Conservation (phyloP, 306 rosid species). For the Vigna mungo region DNA sequence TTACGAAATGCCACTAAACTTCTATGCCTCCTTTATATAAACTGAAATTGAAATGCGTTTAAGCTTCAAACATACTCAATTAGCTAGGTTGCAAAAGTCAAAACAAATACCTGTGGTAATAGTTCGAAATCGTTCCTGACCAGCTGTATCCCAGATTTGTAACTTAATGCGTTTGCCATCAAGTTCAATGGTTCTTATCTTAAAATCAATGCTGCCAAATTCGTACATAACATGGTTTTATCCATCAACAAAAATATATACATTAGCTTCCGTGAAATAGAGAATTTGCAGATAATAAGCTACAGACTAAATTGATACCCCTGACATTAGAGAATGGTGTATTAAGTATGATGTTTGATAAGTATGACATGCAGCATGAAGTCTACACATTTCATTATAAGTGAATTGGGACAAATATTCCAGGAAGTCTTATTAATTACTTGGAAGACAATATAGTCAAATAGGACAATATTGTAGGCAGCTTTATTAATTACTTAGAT, state of each 20-base stretch:
- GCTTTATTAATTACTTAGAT: neutral
- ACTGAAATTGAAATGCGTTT: slow-evolving; percentile 1
- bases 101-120: slow-evolving; percentile 70
- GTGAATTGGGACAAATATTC: slow-evolving; percentile 1
- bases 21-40: neutral
- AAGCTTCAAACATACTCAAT: neutral
- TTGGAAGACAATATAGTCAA: neutral
- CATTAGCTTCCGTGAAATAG: neutral
- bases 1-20: neutral
- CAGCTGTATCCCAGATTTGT: slow-evolving; percentile 91
- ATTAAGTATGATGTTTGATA: neutral
- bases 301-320: neutral
- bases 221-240: slow-evolving; percentile 1
- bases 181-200: slow-evolving; percentile 85
- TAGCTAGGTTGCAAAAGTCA: slow-evolving; percentile 8
- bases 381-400: neutral
- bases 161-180: slow-evolving; percentile 76
- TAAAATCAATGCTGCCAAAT: slow-evolving; percentile 72
- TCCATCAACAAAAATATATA: slow-evolving; percentile 24
- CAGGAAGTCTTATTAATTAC: neutral
- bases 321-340: slow-evolving; percentile 20
- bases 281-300: neutral
- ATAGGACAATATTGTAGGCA: neutral
- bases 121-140: slow-evolving; percentile 82
- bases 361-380: neutral